These are phyloP conservation scores for Chrysoporthe cubensis DNA, from an alignment of 2,329 filamentous ascomycete species.

Conservation along the genomic window DNA sequence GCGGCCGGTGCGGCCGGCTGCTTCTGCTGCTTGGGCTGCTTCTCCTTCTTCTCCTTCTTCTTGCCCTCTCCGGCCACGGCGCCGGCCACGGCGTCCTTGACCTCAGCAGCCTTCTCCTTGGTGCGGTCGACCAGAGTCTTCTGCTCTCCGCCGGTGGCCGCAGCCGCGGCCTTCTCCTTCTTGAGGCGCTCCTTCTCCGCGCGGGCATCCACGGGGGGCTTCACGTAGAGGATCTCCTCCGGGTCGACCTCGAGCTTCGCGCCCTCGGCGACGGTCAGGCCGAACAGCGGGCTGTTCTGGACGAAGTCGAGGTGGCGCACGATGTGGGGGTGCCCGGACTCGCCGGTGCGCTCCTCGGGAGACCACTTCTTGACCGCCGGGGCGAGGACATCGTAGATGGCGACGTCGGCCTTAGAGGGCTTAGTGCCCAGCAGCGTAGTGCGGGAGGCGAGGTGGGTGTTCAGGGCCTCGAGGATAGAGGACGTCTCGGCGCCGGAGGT, in stretches of 20 bases:
- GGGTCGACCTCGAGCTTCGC: slow-evolving; percentile 81
- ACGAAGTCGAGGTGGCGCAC: slow-evolving; percentile 93
- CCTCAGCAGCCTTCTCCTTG: slow-evolving; percentile 60
- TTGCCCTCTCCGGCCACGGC: slow-evolving; percentile 45
- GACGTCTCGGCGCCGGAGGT: slow-evolving; percentile 47
- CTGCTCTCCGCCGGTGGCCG: slow-evolving; percentile 54
- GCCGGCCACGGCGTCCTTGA: slow-evolving; percentile 53
- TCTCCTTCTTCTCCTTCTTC: slow-evolving; percentile 94
- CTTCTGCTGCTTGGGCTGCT: slow-evolving; percentile 76
- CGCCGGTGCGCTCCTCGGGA: slow-evolving; percentile 84
- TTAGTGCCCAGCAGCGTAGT: slow-evolving; percentile 90
- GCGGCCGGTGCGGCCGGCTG: slow-evolving; percentile 69
- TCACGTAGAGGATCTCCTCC: slow-evolving; percentile 82
- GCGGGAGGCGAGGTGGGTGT: slow-evolving; percentile 83
- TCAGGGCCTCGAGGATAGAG: slow-evolving; percentile 76
- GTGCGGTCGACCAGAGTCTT: slow-evolving; percentile 62
- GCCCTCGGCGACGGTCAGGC: slow-evolving; percentile 67
- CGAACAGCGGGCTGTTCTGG: slow-evolving; percentile 81
- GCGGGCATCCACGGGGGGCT: slow-evolving; percentile 87
- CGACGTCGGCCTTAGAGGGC: slow-evolving; percentile 84
- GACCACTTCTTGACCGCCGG: slow-evolving; percentile 80
- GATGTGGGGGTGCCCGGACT: slow-evolving; percentile 87
- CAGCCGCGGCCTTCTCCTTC: slow-evolving; percentile 85
- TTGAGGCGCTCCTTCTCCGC: slow-evolving; percentile 96
- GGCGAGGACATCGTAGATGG: slow-evolving; percentile 78